Percentiles rank a stretch among this genome's conserved stretches.
phyloP scores from a whole-genome alignment of 331 rosid genomes.

The Malus hybrid region DNA sequence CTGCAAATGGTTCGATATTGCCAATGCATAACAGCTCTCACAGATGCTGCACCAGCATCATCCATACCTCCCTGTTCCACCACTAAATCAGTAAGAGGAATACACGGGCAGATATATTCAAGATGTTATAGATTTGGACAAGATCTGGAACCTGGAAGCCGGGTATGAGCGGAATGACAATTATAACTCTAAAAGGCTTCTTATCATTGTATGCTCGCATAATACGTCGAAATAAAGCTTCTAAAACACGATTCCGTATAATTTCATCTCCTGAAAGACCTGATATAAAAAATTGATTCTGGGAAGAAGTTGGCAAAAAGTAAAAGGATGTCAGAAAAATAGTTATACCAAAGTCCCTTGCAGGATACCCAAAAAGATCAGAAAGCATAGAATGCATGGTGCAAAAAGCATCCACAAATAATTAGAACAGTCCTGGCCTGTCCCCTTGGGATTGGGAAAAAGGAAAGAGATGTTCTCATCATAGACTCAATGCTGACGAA shows the following conservation, averaged over 20 bases:
- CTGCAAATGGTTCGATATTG: constrained; percentile 96
- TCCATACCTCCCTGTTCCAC: constrained; percentile 83
- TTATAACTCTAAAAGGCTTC: constrained; percentile 75
- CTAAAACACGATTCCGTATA: constrained; percentile 83
- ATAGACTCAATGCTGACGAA: neutral
- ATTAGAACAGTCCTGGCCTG: neutral
- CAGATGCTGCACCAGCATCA: constrained; percentile 99
- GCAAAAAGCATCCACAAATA: neutral
- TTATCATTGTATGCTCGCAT: constrained; percentile 78
- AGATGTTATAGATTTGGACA: neutral
- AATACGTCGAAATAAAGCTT: constrained; percentile 69
- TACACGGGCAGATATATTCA: constrained; percentile 1
- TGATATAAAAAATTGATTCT: constrained; percentile 98
- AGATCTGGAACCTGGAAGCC: constrained; percentile 82
- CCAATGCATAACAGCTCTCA: constrained; percentile 99
- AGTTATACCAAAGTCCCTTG: neutral
- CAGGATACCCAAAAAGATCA: neutral
- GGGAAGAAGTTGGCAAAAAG: constrained; percentile 38
- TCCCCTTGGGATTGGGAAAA: neutral
- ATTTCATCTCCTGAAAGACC: constrained; percentile 88
- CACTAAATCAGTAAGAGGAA: constrained; percentile 16
- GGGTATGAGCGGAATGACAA: constrained; percentile 96
- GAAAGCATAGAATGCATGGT: neutral
- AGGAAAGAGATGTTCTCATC: neutral
- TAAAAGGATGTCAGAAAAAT: constrained; percentile 25